Evolutionary conservation across 176 grass and related monocot species (phyloP), one percentile per base, ranked within the genome.

Genomic region (Avena atlantica): DNA sequence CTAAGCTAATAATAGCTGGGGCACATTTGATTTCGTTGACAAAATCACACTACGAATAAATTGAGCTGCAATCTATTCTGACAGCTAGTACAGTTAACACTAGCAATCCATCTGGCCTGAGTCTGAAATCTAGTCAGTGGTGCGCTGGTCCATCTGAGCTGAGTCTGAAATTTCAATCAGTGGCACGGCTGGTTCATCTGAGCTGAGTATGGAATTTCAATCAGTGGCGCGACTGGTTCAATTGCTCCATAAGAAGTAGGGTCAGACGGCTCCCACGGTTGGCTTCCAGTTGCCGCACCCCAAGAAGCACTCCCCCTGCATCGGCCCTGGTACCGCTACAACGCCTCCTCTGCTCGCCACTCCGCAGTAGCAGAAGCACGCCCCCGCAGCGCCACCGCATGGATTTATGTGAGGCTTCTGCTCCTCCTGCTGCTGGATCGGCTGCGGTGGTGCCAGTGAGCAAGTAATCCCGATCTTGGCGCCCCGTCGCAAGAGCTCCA

Each of bases 221-320:
- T 62, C 8, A 62, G n/a, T 62, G 9, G 23, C 23, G 12, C 24
- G 60, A 9, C 24, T 21, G n/a, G 47, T 76, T 51, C 24, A 76
- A 21, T 49, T 53, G 51, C 47, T 9, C 84, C 92, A 94, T 36
- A 65, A 1, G 31, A 94, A 94, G 55, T 85, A 91, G 55, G 83
- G 64, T 68, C 84, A 89, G 7, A 76, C 11, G 2, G 81, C 81
- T 44, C 85, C 65, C 49, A 76, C 85, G 42, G 84, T 59, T 40
- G 87, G 61, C 9, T 77, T 89, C 92, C 89, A 94, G 23, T 89
- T 44, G 42, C 42, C 42, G 42, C 42, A 44, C 42, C 42, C 42
- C 42, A 44, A 44, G 42, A 44, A 44, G 42, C 42, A 44, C 42
- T 44, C 8, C 42, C 42, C 42, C 42, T 44, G 42, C 42, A 44